Percentiles rank a stretch among this genome's conserved stretches.
Conservation (phyloP, 352 stramenopile genomes). For the Saprolegnia diclina region DNA sequence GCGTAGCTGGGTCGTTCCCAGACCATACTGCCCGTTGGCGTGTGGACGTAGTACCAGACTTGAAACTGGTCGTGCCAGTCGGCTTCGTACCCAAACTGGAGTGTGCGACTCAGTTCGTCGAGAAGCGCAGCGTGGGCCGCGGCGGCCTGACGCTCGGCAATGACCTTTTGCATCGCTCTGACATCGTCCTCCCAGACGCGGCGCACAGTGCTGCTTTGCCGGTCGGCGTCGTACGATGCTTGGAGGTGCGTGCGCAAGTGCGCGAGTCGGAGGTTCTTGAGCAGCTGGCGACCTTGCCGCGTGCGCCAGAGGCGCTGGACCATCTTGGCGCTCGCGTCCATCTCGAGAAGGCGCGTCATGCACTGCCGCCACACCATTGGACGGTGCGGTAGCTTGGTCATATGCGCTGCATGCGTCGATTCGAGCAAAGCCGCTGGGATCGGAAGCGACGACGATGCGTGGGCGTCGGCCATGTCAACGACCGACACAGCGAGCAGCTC, state of each 20-base stretch:
- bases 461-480: slow-evolving; percentile 32
- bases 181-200: slow-evolving; percentile 60
- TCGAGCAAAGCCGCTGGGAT: background rate
- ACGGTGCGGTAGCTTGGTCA: background rate
- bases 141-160: slow-evolving; percentile 40
- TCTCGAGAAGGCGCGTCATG: slow-evolving; percentile 31
- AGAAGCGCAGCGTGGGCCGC: slow-evolving; percentile 35
- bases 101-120: slow-evolving; percentile 33
- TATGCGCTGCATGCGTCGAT: background rate
- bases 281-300: slow-evolving; percentile 38
- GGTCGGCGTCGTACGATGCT: slow-evolving; percentile 51
- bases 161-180: slow-evolving; percentile 45
- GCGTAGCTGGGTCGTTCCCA: slow-evolving; percentile 22
- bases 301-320: slow-evolving; percentile 57
- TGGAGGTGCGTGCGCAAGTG: slow-evolving; percentile 34
- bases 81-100: slow-evolving; percentile 54
- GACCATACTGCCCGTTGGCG: slow-evolving; percentile 7
- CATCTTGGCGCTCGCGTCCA: slow-evolving; percentile 36
- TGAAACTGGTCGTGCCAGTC: slow-evolving; percentile 51
- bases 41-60: slow-evolving; percentile 38
- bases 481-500: slow-evolving; percentile 48
- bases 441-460: slow-evolving; percentile 5
- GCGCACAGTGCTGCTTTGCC: slow-evolving; percentile 49
- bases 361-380: slow-evolving; percentile 13
- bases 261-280: slow-evolving; percentile 37